These are phyloP conservation scores for Fragilariopsis cylindrus DNA, from an alignment of 108 stramenopile species.

Conservation along the genomic window DNA sequence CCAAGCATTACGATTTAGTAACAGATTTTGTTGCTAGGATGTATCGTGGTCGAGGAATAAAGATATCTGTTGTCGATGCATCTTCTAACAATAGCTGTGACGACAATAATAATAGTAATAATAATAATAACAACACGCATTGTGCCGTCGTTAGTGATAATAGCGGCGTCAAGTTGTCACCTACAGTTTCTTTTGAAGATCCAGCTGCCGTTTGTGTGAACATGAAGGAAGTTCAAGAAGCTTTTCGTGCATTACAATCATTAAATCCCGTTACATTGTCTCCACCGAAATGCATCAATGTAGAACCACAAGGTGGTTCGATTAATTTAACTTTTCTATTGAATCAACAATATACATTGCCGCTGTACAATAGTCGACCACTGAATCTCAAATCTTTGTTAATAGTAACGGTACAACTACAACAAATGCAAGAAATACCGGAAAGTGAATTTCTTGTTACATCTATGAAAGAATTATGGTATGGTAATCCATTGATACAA, in stretches of 20 bases:
- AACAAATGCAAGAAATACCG: conserved; percentile 11
- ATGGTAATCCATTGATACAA: conserved; percentile 21
- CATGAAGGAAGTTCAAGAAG: conserved; percentile 26
- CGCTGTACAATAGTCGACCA: neutral
- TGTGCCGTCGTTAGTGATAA: neutral
- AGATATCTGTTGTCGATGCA: neutral
- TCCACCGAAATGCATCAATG: conserved; percentile 30
- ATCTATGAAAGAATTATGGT: conserved; percentile 28
- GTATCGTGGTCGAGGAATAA: conserved; percentile 23
- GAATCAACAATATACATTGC: conserved; percentile 21
- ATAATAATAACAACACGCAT: neutral
- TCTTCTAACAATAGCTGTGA: neutral
- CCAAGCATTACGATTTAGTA: conserved; percentile 27
- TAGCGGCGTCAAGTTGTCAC: conserved; percentile 6
- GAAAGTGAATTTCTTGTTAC: conserved; percentile 34
- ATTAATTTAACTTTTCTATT: conserved; percentile 22
- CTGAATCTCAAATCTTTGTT: conserved; percentile 16
- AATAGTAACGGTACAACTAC: conserved; percentile 23
- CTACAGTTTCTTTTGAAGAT: conserved; percentile 21
- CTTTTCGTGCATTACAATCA: conserved; percentile 20
- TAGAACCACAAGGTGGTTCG: conserved; percentile 21
- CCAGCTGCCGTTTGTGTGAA: conserved; percentile 22
- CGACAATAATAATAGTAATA: neutral
- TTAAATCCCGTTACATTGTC: conserved; percentile 13
- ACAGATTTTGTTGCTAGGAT: conserved; percentile 19